These are phyloP conservation scores for Tylopilus plumbeoviolaceoides DNA, from an alignment of 768 basidiomycete species.

Conservation along the genomic window DNA sequence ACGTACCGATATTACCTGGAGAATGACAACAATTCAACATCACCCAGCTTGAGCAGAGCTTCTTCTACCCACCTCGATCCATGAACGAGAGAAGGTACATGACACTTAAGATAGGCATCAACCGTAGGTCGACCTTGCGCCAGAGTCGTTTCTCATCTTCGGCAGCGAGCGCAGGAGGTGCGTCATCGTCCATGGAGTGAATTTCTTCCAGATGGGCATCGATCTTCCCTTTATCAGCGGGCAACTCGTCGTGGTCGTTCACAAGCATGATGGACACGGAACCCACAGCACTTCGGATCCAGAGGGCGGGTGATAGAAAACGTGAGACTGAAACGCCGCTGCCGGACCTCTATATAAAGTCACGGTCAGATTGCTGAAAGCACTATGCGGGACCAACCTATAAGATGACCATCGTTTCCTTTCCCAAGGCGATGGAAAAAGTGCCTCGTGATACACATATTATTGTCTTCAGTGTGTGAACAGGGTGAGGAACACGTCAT, in stretches of 20 bases:
- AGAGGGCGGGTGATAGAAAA: not conserved
- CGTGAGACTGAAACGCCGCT: not conserved
- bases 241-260: not conserved
- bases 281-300: not conserved
- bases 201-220: not conserved
- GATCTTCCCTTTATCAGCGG: not conserved
- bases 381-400: not conserved
- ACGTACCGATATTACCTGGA: conserved; percentile 54
- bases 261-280: not conserved
- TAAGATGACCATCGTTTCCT: not conserved
- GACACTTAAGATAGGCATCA: conserved; percentile 55
- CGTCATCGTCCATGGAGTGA: not conserved
- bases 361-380: not conserved
- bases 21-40: not conserved
- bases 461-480: not conserved
- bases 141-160: conserved; percentile 52
- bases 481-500: not conserved
- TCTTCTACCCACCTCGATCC: conserved; percentile 47
- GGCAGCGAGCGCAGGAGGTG: conserved; percentile 5
- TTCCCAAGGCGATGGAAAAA: not conserved
- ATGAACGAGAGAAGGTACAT: conserved; percentile 64
- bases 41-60: not conserved
- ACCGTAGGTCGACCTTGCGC: conserved; percentile 52
- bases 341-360: not conserved
- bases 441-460: not conserved